These are phyloP conservation scores for Penicillium vulpinum DNA, from an alignment of 2,329 filamentous ascomycete species.

Conservation along the genomic window DNA sequence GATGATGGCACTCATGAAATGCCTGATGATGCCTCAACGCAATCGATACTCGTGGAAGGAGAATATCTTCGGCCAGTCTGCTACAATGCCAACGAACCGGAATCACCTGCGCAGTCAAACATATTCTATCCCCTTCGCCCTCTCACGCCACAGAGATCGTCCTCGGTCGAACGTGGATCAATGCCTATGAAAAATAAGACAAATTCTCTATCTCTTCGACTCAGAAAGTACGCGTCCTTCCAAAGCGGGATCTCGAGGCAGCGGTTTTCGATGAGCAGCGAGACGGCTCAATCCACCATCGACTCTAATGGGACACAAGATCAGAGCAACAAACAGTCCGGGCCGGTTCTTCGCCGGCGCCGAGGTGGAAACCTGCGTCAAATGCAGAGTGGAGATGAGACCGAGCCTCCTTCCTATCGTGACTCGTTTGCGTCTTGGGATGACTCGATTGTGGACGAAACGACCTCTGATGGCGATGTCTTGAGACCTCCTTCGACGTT, in stretches of 20 bases:
- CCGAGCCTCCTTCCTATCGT: constrained; percentile 48
- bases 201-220: constrained; percentile 34
- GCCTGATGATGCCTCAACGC: constrained; percentile 16
- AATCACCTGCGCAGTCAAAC: constrained; percentile 12
- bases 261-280: constrained; percentile 28
- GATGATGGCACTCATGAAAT: background rate
- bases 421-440: constrained; percentile 39
- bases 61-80: constrained; percentile 32
- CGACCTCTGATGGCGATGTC: constrained; percentile 11
- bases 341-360: constrained; percentile 65
- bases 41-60: constrained; percentile 25
- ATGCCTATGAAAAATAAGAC: constrained; percentile 26
- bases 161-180: constrained; percentile 28
- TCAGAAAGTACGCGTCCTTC: constrained; percentile 49
- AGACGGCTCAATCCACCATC: constrained; percentile 17
- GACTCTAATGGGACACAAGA: constrained; percentile 21
- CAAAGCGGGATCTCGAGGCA: constrained; percentile 44
- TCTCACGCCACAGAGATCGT: constrained; percentile 27
- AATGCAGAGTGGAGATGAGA: constrained; percentile 64
- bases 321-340: constrained; percentile 26
- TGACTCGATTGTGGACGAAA: constrained; percentile 28
- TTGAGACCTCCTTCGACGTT: constrained; percentile 31
- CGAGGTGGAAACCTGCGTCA: constrained; percentile 75
- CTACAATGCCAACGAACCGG: constrained; percentile 25
- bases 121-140: constrained; percentile 19